Base-by-base conservation (phyloP, 2,329 filamentous ascomycete species). In the Fusarium sp. region DNA sequence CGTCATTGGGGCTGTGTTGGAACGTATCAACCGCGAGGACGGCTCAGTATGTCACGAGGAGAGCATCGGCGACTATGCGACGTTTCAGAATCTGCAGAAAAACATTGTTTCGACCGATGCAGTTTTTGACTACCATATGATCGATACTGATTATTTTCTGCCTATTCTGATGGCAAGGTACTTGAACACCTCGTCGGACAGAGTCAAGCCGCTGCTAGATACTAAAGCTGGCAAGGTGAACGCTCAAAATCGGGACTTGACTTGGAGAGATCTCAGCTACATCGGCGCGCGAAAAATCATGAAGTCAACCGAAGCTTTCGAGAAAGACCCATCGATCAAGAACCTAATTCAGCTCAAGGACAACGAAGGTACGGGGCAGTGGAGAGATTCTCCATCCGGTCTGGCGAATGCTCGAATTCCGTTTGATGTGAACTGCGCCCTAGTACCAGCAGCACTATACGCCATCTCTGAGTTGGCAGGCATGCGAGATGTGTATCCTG, bases 41-140 rank as follows among this genome's bases (percentile, higher is more conserved):
- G 91, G 91, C 0, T 89, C 85, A 18, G 89, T 89, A 1, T 91
- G 88, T 58, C 91, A 93, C 71, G 90, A 93, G 77, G 91, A 92
- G 77, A 90, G 89, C 0, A 89, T 92, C 72, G 90, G 87, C 6
- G 91, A 92, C 76, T 92, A 92, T 76, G 89, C 90, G 0, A 92
- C 90, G 0, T 92, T 85, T 75, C 80, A 90, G 1, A 91, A 92
- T 69, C 64, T 85, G 11, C 85, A 90, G 66, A 82, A 88, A 3
- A 88, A 88, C 41, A 83, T 90, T 6, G 81, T 82, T 1, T 89
- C 87, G 11, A 88, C 85, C 0, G 86, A 85, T 2, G 87, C 89
- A 0, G 81, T 82, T 0, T 92, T 89, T 72, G 86, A 88, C 52
- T 91, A 92, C 75, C 87, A 87, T 23, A 92, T 91, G 88, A 83